These are phyloP conservation scores for Trichosporon asahii DNA, from an alignment of 1,284 basidiomycete genomes.

Conservation along the genomic window DNA sequence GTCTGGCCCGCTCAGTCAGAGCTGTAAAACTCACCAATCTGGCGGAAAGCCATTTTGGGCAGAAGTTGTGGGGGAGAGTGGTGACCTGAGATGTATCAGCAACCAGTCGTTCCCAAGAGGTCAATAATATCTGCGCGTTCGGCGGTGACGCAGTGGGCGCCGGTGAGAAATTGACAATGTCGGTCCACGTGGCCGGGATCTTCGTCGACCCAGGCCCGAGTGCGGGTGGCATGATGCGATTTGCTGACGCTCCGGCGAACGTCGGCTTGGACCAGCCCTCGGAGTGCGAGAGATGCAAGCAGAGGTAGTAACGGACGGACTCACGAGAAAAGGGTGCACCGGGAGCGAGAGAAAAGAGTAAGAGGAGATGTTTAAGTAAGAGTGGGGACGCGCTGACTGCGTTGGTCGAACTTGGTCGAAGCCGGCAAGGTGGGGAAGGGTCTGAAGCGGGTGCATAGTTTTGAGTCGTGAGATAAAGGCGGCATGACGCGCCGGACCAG, in stretches of 20 bases:
- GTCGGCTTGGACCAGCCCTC: not conserved
- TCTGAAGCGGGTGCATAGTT: not conserved
- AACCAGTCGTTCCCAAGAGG: not conserved
- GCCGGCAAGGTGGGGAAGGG: conserved; percentile 3
- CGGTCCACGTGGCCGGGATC: conserved; percentile 4
- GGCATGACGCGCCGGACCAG: not conserved
- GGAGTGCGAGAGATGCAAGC: not conserved
- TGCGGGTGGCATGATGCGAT: not conserved
- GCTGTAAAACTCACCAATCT: conserved; percentile 33
- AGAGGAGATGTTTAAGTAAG: not conserved
- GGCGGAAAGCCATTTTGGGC: conserved; percentile 41
- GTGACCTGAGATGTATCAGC: not conserved
- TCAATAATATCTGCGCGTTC: not conserved
- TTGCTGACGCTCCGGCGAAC: not conserved
- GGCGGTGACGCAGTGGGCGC: conserved; percentile 7
- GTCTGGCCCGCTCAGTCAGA: not conserved
- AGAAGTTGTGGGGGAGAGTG: conserved; percentile 2
- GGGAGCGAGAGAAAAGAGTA: not conserved
- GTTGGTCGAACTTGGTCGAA: not conserved
- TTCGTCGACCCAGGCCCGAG: not conserved
- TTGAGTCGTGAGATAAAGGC: not conserved
- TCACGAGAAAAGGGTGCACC: not conserved
- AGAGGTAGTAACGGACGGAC: not conserved
- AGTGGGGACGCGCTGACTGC: not conserved
- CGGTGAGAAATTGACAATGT: conserved; percentile 1